A percentile compares a stretch with the other conserved stretches of the same genome.
Evolutionary conservation across 148 eudicot species (phyloP).

Genomic region (Amaranthus cruentus): DNA sequence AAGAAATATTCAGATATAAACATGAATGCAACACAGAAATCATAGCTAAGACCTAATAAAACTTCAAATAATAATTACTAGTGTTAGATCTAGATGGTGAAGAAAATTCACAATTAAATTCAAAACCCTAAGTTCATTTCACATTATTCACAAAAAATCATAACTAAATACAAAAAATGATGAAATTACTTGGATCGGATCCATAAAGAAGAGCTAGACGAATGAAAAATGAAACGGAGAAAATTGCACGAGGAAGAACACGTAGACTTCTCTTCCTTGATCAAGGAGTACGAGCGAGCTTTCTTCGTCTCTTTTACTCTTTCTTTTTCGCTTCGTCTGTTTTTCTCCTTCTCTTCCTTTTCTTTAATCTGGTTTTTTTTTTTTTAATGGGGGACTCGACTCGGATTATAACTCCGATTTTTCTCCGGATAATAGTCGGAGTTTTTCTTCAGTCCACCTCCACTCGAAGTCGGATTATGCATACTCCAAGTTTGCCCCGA

Average conservation of each 20-base stretch:
- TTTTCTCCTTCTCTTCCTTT: neutral
- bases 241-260: neutral
- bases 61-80: no score
- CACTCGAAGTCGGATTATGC: no score
- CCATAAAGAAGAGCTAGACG: conserved; percentile 20
- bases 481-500: no score
- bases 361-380: neutral
- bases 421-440: no score
- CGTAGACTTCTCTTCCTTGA: neutral
- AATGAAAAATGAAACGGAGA: neutral
- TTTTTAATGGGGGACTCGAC: no score
- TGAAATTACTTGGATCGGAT: conserved; percentile 33
- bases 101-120: neutral
- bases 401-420: no score
- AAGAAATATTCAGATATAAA: no score
- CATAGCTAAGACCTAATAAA: neutral
- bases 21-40: neutral
- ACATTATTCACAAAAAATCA: neutral
- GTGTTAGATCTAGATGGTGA: neutral
- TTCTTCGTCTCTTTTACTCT: neutral
- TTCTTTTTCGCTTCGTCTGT: neutral
- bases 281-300: neutral
- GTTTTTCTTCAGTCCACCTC: no score
- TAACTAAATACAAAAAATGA: neutral
- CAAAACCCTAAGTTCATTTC: neutral